Evolutionary conservation across 2,329 filamentous ascomycete species (phyloP), one percentile per base, ranked within the genome.

Genomic region (Aureobasidium musti): DNA sequence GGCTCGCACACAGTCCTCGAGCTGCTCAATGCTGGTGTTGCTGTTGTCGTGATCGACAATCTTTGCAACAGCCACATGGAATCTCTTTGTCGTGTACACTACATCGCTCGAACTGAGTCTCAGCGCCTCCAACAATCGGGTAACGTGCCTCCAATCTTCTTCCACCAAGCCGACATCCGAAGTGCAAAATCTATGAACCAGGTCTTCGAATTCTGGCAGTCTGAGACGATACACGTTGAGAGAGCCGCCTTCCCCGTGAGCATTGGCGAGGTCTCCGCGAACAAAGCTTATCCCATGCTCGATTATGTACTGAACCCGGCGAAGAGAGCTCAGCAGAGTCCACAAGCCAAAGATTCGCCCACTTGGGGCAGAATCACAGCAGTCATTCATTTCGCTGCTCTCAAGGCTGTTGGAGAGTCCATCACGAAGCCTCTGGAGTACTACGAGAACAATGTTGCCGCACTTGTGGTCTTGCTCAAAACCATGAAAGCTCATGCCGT

Each of bases 371-470:
- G 78, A 35, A 87, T 89, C 68, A 78, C 79, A 0, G 87, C 86
- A 0, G 86, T 89, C n/a, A 88, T 90, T 67, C 87, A 90, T 72
- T 89, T 89, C 70, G 87, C 87, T 17, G 87, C 87, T 1, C 85
- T 85, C 79, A 89, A 89, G 74, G 86, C 87, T 2, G 86, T 89
- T 0, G 82, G 83, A 30, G 87, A 90, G 71, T 88, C 85, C 50
- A 88, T 89, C 68, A 75, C 77, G 30, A 78, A 81, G 67, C 87
- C 87, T 0, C 75, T 89, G 66, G 83, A 83, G 67, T 90, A 90
- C 76, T 90, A 89, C 75, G 81, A 82, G 67, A 90, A 89, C 79
- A 90, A 90, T 68, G 86, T 89, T 37, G 84, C 83, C 70, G 87
- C 87, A 0, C 77, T 89, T 5, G 80, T 89, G 56, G 81, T 87